Percentiles rank a stretch among this genome's conserved stretches.
Conservation (phyloP, 2,329 filamentous ascomycete genomes). For the Alternaria ethzedia region DNA sequence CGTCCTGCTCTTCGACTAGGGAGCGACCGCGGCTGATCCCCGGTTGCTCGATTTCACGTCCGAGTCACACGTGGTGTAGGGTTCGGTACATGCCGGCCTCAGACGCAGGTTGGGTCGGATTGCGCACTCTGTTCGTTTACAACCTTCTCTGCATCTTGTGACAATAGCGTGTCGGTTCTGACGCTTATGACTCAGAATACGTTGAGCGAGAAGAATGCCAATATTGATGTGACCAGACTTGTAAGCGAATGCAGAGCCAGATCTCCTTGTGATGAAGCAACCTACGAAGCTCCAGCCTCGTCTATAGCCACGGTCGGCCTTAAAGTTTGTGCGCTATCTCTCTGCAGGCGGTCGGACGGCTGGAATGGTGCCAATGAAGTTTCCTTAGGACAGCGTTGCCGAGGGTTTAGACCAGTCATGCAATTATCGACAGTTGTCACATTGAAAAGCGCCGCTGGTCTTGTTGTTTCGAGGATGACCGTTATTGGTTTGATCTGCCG, state of each 20-base stretch:
- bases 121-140: not conserved
- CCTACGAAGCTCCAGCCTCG: not conserved
- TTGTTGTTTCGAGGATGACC: not conserved
- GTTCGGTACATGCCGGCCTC: not conserved
- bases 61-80: not conserved
- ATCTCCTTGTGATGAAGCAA: not conserved
- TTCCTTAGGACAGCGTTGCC: not conserved
- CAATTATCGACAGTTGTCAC: not conserved
- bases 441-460: not conserved
- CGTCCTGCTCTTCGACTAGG: not conserved
- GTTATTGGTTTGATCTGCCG: not conserved
- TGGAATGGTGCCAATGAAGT: not conserved
- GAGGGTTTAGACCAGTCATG: not conserved
- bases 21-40: not conserved
- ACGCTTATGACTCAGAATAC: not conserved
- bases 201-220: not conserved
- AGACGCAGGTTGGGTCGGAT: not conserved
- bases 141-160: not conserved
- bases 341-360: not conserved
- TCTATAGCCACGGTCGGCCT: not conserved
- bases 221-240: not conserved
- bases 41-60: not conserved
- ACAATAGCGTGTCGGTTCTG: not conserved
- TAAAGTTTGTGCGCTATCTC: not conserved
- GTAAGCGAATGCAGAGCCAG: not conserved